These are phyloP conservation scores for Mucor racemosus DNA, from an alignment of 371 early-diverging fungal genomes.

Conservation along the genomic window DNA sequence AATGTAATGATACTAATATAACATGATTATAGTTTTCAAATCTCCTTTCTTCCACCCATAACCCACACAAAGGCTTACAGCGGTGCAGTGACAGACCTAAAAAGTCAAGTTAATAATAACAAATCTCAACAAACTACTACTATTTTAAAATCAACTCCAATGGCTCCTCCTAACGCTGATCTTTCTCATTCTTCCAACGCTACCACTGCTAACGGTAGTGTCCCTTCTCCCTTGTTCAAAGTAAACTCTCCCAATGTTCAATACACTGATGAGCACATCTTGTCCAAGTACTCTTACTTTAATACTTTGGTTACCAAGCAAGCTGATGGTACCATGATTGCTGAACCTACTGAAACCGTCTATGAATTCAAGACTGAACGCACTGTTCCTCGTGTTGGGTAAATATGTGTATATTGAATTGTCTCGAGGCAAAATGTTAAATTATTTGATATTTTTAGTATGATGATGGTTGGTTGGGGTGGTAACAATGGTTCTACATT, in stretches of 20 bases:
- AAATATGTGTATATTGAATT: slow-evolving; percentile 29
- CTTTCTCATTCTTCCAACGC: slow-evolving; percentile 18
- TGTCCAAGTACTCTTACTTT: slow-evolving; percentile 85
- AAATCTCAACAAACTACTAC: slow-evolving; percentile 18
- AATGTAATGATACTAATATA: not conserved
- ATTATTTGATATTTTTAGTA: slow-evolving; percentile 48
- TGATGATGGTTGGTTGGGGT: slow-evolving; percentile 99
- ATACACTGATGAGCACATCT: slow-evolving; percentile 84
- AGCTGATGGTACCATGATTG: slow-evolving; percentile 69
- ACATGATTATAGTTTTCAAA: slow-evolving; percentile 71
- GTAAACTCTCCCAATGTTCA: slow-evolving; percentile 87
- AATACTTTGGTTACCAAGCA: slow-evolving; percentile 81
- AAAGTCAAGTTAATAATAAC: slow-evolving; percentile 65
- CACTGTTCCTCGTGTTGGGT: slow-evolving; percentile 83
- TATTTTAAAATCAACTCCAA: slow-evolving; percentile 4
- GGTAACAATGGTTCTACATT: slow-evolving; percentile 98
- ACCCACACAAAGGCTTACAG: slow-evolving; percentile 84
- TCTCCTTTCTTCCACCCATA: slow-evolving; percentile 83
- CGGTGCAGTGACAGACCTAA: slow-evolving; percentile 72
- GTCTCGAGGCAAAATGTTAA: not conserved
- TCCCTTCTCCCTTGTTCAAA: slow-evolving; percentile 67
- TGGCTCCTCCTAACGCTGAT: slow-evolving; percentile 36
- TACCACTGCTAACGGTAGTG: slow-evolving; percentile 38
- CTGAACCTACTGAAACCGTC: slow-evolving; percentile 82
- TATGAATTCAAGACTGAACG: slow-evolving; percentile 90